These are phyloP conservation scores for Beauveria pseudobassiana DNA, from an alignment of 2,329 filamentous ascomycete genomes.

Conservation along the genomic window DNA sequence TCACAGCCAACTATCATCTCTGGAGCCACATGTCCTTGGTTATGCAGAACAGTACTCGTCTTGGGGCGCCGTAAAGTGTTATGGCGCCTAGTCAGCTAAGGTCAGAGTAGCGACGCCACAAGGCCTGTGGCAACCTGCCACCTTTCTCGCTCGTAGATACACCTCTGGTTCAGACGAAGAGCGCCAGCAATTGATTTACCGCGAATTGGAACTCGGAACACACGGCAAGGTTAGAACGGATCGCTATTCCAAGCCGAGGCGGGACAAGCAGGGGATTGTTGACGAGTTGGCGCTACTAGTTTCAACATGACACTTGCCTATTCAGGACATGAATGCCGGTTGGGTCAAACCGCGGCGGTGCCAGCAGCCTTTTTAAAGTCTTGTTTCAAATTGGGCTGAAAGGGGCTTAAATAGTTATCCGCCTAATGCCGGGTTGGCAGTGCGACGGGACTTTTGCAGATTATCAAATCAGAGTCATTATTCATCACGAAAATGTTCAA, in stretches of 20 bases:
- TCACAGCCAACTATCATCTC: too few relatives aligned
- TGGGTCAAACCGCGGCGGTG: background rate
- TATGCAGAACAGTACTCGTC: too few relatives aligned
- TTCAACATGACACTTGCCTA: background rate
- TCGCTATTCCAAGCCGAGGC: background rate
- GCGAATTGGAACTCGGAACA: background rate
- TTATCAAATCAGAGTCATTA: background rate
- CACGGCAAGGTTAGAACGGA: background rate
- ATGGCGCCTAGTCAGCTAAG: too few relatives aligned
- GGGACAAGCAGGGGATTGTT: background rate
- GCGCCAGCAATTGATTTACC: too few relatives aligned
- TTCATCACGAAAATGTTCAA: background rate
- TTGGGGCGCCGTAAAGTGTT: too few relatives aligned
- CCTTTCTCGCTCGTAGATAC: background rate
- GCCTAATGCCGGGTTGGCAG: too few relatives aligned
- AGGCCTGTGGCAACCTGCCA: too few relatives aligned
- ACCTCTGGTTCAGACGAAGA: background rate
- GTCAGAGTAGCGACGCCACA: background rate
- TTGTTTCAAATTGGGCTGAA: background rate
- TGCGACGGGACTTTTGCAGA: background rate
- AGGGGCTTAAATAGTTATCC: too few relatives aligned
- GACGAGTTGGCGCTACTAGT: background rate
- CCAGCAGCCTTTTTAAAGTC: background rate
- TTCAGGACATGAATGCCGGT: background rate
- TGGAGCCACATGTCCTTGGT: too few relatives aligned